These are phyloP conservation scores for Microthyrium microscopicum DNA, from an alignment of 2,329 filamentous ascomycete genomes.

Conservation along the genomic window DNA sequence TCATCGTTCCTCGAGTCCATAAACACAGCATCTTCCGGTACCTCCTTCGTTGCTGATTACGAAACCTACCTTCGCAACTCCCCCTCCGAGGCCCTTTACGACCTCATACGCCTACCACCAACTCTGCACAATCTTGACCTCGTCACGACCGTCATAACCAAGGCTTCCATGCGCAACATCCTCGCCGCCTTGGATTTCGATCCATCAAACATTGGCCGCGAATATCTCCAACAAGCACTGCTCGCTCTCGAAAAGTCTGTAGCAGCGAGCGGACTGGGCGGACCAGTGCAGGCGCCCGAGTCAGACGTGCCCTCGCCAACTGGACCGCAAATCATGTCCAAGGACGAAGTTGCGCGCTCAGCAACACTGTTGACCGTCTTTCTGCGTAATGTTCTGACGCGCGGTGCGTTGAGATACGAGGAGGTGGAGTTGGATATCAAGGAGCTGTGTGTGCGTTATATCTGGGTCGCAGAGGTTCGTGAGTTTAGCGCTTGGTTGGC, in stretches of 20 bases:
- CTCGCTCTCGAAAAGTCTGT: constrained; percentile 16
- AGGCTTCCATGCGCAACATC: background rate
- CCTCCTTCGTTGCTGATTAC: background rate
- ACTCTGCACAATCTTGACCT: constrained; percentile 21
- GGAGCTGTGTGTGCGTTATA: constrained; percentile 23
- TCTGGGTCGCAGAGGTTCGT: constrained; percentile 24
- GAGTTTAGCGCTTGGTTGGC: constrained; percentile 17
- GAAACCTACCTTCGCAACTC: background rate
- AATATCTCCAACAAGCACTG: constrained; percentile 22
- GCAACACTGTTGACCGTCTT: constrained; percentile 22
- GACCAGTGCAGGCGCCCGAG: constrained; percentile 7
- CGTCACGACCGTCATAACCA: constrained; percentile 17
- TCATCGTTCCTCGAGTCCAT: no score
- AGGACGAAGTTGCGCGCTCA: constrained; percentile 20
- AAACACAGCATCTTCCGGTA: no score
- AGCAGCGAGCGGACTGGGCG: background rate
- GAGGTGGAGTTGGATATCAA: constrained; percentile 23
- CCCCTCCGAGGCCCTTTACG: constrained; percentile 14
- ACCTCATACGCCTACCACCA: constrained; percentile 20
- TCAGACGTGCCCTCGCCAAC: background rate
- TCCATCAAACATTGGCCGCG: constrained; percentile 15
- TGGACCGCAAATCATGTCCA: no score
- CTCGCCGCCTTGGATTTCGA: constrained; percentile 15
- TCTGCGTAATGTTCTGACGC: constrained; percentile 20
- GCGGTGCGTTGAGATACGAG: constrained; percentile 15